Base-by-base conservation (phyloP, 257 asterid species). In the Ajuga chamaepitys region DNA sequence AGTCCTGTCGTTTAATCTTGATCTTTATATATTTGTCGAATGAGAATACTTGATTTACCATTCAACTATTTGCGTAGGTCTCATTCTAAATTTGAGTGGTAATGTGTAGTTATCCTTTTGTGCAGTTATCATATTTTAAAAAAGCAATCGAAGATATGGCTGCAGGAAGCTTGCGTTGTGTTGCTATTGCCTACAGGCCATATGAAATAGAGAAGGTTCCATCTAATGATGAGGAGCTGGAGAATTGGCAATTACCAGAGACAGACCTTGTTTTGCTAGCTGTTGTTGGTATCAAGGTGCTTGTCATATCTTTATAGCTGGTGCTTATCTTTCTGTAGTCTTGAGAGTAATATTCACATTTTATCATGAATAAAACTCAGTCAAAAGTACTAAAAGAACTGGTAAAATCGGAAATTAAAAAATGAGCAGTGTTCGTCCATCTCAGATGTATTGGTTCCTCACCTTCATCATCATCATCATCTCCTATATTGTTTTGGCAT, bases 61-160 rank as follows among this genome's bases (percentile, higher is more conserved):
- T 59, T 66, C 21, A 30, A 16, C 7, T 37, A 25, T 35, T 46
- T 11, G 5, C 14, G 20, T 64, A 20, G 11, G 38, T 64, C 32
- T 40, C 45, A 11, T 12, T 7, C 4, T 13, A 45, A n/a, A n/a
- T 76, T 21, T 37, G 28, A 54, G 62, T 9, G 67, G 48, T 70
- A 44, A 16, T 64, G 35, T 51, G 38, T 51, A 68, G 40, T 68
- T 34, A 28, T 60, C 58, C 5, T 74, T 35, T 47, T 60, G 53
- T 70, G 46, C 91, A 94, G 98, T 34, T 76, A 42, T 75, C 86
- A 24, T 20, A 52, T 40, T 85, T 80, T 57, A 82, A 72, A 73
- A 74, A 83, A 56, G 88, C 91, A 46, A 90, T 90, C 69, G 91
- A 76, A 68, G 95, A 82, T 68, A 94, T 94, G 99, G 96, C 99